Evolutionary conservation across 352 stramenopile species (phyloP), one percentile per base, ranked within the genome.

Genomic region (Globisporangium apiculatum): DNA sequence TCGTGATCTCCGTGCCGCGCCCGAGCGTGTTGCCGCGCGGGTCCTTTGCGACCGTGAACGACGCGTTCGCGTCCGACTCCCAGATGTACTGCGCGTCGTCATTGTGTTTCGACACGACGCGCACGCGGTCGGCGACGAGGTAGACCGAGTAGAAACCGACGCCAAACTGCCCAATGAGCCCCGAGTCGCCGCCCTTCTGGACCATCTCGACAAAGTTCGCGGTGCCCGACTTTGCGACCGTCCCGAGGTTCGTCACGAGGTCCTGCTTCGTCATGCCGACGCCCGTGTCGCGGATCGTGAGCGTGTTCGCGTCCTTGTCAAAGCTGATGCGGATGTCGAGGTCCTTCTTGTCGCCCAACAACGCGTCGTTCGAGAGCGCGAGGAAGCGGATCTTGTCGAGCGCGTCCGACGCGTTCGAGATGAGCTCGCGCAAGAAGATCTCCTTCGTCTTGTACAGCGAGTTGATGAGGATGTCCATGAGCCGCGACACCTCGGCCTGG

Each of bases 111-210:
- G 87, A 98, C 31, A 97, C 82, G 40, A 99, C 97, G 55, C 93
- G 87, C 51, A 99, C 94, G 49, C 82, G 79, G 76, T 99, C 95
- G 0, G 95, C 87, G 7, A 99, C 96, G 15, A 99, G 72, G 77
- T 99, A 99, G 35, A 98, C 89, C 10, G 96, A 99, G 79, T 99
- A 99, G 75, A 99, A 99, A 40, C 97, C 97, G 36, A 99, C 97
- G 57, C 97, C 97, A 69, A 99, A 99, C 83, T 99, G 97, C 52
- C 97, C 97, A 68, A 99, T 99, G 64, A 99, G 86, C 55, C 63
- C 92, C 57, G 97, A 83, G 64, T 99, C 91, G 9, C 78, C 82
- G 24, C 82, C 83, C 47, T 89, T 86, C 53, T 95, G 85, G 67
- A 99, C 85, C 35, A 89, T 84, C 68, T 99, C 97, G 31, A 99